phyloP scores from a whole-genome alignment of 495 filamentous ascomycete species.

The Hamigera avellanea region DNA sequence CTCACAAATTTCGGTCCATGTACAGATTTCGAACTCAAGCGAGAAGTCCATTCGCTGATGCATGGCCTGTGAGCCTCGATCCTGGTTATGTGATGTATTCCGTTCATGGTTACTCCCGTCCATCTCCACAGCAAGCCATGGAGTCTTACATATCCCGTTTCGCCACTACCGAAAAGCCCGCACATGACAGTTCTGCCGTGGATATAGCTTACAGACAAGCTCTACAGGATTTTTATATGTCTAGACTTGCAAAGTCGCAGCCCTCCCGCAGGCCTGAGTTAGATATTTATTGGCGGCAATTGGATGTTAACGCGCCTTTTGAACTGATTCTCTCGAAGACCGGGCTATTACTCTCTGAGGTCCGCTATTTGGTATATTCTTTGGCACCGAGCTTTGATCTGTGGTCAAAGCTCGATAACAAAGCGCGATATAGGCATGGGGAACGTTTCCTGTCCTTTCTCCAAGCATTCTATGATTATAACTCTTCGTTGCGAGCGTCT shows the following conservation, averaged over 20 bases:
- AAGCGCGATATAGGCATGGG: no score
- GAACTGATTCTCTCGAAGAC: background rate
- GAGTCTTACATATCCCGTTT: no score
- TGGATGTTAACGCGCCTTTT: conserved; percentile 20
- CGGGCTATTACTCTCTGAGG: conserved; percentile 4
- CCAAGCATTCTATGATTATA: background rate
- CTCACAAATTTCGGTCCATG: no score
- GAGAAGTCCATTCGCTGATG: background rate
- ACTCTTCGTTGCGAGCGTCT: background rate
- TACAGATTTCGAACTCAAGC: no score
- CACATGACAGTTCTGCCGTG: no score
- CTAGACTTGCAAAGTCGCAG: background rate
- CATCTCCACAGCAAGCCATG: no score
- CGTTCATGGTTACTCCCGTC: background rate
- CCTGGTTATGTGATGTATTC: background rate
- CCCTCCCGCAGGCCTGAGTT: conserved; percentile 4
- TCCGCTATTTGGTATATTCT: conserved; percentile 7
- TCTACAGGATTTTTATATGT: conserved; percentile 1
- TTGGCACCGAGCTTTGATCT: no score
- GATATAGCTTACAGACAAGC: no score
- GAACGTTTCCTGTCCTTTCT: no score
- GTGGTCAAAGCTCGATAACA: no score
- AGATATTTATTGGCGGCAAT: conserved; percentile 17
- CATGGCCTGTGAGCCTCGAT: background rate
- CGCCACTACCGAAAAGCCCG: no score